Base-by-base conservation (phyloP, 2,329 filamentous ascomycete species). In the Davidsoniella neocaledoniae region DNA sequence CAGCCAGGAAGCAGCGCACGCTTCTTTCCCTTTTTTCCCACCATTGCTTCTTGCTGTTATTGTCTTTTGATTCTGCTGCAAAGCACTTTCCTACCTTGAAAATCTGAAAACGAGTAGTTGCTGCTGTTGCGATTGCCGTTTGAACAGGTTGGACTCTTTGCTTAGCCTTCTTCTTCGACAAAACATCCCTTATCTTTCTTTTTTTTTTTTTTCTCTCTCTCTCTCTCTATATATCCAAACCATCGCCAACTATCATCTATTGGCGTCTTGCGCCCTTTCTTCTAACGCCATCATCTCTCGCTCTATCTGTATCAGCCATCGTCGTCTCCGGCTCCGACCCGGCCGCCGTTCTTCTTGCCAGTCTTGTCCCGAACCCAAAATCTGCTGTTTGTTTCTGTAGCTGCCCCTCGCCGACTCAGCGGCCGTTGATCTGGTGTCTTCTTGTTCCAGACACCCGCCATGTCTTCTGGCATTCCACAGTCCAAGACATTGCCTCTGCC, bases 401-500 rank as follows among this genome's bases (percentile, higher is more conserved):
- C 40, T 43, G 17, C 40, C 19, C 40, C 19, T 43, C 40, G 23
- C n/a, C 40, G 16, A 19, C 39, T 42, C 16, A 19, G 39, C 1
- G 39, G 9, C 39, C 21, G 6, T 19, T 23, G 39, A 33, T 33
- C 19, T 40, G 38, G 38, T 40, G n/a, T 17, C 26, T 33, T 17
- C 43, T n/a, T 16, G 12, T 33, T 12, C 23, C 16, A 43, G 40
- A 33, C n/a, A 39, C 42, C 49, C 38, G 21, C 38, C 25, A 52
- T 49, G 46, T 43, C 39, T 21, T 33, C 48, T 19, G 47, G 43
- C 14, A 47, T 49, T 14, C 23, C 38, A 12, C 42, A 49, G 33
- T 33, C 51, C n/a, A 46, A 43, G 16, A 44, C 43, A 43, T 21
- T 52, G 45, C 46, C 50, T 14, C 23, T 52, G 21, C 50, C 42